Evolutionary conservation across 164 flowering plant genomes (phyloP).

Genomic region (Chloranthus sessilifolius): DNA sequence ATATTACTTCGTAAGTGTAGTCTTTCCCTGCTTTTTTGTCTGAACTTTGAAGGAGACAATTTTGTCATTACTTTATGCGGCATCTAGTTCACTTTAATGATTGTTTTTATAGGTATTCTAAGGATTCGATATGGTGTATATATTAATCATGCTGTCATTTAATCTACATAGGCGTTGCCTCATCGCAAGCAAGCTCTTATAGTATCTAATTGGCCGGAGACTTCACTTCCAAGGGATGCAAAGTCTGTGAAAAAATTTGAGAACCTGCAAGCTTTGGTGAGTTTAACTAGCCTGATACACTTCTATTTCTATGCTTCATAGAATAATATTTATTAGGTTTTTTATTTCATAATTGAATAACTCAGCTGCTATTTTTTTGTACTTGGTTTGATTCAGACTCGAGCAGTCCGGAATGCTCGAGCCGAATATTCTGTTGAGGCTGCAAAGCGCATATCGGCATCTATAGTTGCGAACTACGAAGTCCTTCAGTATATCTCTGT

Average conservation of each 20-base stretch:
- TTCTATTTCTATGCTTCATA: not conserved
- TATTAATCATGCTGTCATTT: slow-evolving; percentile 10
- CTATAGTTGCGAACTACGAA: slow-evolving; percentile 68
- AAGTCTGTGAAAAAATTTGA: slow-evolving; percentile 67
- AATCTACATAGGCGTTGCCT: slow-evolving; percentile 62
- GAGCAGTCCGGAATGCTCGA: slow-evolving; percentile 87
- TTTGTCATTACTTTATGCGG: too few relatives aligned
- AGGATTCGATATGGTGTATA: too few relatives aligned
- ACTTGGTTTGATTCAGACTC: slow-evolving; percentile 35
- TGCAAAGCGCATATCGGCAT: slow-evolving; percentile 83
- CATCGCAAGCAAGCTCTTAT: slow-evolving; percentile 68
- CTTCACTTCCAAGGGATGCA: slow-evolving; percentile 56
- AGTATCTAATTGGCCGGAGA: slow-evolving; percentile 72
- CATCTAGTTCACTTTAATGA: too few relatives aligned
- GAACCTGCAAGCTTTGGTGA: slow-evolving; percentile 83
- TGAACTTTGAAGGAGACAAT: too few relatives aligned
- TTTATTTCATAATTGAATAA: not conserved
- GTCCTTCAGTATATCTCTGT: slow-evolving; percentile 72
- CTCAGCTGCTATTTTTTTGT: not conserved
- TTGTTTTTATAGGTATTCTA: too few relatives aligned
- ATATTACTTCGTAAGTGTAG: too few relatives aligned
- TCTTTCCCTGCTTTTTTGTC: too few relatives aligned
- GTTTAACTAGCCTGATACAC: slow-evolving; percentile 12
- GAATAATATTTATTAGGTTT: not conserved
- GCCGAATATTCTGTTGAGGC: slow-evolving; percentile 97